Evolutionary conservation across 768 basidiomycete genomes (phyloP), one percentile per base, ranked within the genome.

Genomic region (Polyporus arcularius): DNA sequence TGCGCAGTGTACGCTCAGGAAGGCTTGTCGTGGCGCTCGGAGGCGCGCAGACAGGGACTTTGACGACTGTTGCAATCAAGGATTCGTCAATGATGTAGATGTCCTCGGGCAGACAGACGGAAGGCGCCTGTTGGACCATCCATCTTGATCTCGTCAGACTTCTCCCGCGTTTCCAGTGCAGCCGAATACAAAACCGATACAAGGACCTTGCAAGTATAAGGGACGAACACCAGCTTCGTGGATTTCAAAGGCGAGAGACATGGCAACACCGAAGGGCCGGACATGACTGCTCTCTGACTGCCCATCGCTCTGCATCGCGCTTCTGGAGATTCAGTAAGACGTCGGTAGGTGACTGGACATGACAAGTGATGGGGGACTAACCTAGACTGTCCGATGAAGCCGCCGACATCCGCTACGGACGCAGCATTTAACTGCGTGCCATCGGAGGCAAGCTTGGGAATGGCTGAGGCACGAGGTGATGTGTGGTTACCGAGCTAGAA

Each of bases 111-210:
- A 43, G 46, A 26, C 28, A 26, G 21, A 21, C 21, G 21, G 21
- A 26, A 48, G 26, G 28, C 46, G 46, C 46, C 26, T 26, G 28
- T 18, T 26, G 21, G 52, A 4, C 14, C 10, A 14, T 11, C n/a
- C 52, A 35, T 40, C 18, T 40, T 32, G n/a, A 53, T 53, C 52
- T 53, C n/a, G 52, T 53, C 38, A 53, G 39, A 48, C 54, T 61
- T 61, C 60, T 61, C 55, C 60, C 55, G 60, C 60, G 40, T 45
- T 51, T 38, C 54, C 54, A 47, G 52, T 41, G 52, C 39, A 39
- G 39, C 2, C 31, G 32, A 6, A 21, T 21, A 32, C 7, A 46
- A 16, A 4, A 15, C 30, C 14, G 35, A 11, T 32, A 12, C 31
- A 39, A 12, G 32, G 14, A 15, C n/a, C 21, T 35, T 6, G 35